Evolutionary conservation across 176 grass and related monocot species (phyloP), one percentile per base, ranked within the genome.

Genomic region (Aegilops tauschii): DNA sequence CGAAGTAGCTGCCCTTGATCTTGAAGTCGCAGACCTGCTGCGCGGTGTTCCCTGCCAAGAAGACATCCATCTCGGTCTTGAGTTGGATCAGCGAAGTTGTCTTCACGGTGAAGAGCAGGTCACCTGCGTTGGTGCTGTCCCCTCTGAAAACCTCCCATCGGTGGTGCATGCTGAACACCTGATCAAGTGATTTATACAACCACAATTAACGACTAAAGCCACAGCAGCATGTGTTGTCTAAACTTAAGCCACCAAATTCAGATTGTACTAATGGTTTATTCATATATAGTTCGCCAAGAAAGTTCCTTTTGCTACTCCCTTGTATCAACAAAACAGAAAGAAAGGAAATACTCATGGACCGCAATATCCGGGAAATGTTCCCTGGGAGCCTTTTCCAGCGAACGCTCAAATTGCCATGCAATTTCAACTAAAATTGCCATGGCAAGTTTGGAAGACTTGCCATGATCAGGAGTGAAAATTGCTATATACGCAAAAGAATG

Each of bases 101-200:
- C 83, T 93, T 98, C 1, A 77, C 91, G 0, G 29, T 87, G 35
- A 95, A 98, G 36, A 98, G 72, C 69, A 92, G 10, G 40, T 95
- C 89, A 5, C 80, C 69, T 2, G 87, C 0, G 6, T 81, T 54
- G 1, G 89, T n/a, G 78, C 89, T 95, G 2, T 98, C 91, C 14
- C 95, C 93, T 74, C 91, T 83, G 76, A 82, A 93, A 7, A 95
- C 95, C 32, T 87, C 63, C 93, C 93, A 97, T 64, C 83, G 86
- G 18, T 78, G 4, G 83, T 95, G 95, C 85, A 83, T 73, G 16
- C 84, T 93, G 4, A 88, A 52, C 49, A 92, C 81, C 92, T 97
- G 77, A 61, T 54, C 18, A 66, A 28, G 5, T 18, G 20, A 13
- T 3, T 35, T 36, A n/a, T 7, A 2, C n/a, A 5, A 7, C 9